Conservation (phyloP, 345 rosid genomes). For the Punica granatum region DNA sequence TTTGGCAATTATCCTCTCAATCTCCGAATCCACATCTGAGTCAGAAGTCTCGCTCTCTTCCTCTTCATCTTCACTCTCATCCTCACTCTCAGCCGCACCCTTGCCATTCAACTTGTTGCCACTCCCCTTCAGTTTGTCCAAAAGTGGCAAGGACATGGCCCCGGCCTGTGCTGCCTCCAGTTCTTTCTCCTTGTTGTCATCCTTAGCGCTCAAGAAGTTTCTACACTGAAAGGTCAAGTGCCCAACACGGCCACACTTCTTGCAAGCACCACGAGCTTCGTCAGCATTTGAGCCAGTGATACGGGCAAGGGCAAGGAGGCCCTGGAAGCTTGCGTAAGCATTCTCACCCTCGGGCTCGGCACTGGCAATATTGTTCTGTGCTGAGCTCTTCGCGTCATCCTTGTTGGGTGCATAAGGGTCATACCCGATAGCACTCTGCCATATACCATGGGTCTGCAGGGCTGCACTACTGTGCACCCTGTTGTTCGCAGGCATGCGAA, state of each 20-base stretch:
- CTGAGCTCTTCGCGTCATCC: constrained; percentile 53
- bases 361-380: constrained; percentile 29
- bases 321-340: constrained; percentile 75
- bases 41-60: constrained; percentile 79
- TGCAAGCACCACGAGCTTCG: constrained; percentile 89
- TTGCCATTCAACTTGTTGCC: constrained; percentile 35
- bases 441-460: constrained; percentile 91
- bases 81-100: constrained; percentile 27
- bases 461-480: constrained; percentile 99
- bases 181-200: constrained; percentile 60
- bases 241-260: constrained; percentile 90
- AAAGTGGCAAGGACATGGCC: constrained; percentile 38
- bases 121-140: constrained; percentile 64
- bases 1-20: constrained; percentile 82
- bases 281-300: constrained; percentile 69
- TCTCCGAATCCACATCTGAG: constrained; percentile 78
- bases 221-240: constrained; percentile 87
- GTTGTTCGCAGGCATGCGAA: constrained; percentile 99
- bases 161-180: constrained; percentile 50
- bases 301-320: constrained; percentile 75
- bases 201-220: constrained; percentile 75
- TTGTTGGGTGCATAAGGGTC: constrained; percentile 94
- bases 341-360: constrained; percentile 64
- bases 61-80: constrained; percentile 50
- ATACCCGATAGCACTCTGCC: constrained; percentile 96